Evolutionary conservation across 2,329 filamentous ascomycete species (phyloP).

Genomic region (Trematosphaeria pertusa): DNA sequence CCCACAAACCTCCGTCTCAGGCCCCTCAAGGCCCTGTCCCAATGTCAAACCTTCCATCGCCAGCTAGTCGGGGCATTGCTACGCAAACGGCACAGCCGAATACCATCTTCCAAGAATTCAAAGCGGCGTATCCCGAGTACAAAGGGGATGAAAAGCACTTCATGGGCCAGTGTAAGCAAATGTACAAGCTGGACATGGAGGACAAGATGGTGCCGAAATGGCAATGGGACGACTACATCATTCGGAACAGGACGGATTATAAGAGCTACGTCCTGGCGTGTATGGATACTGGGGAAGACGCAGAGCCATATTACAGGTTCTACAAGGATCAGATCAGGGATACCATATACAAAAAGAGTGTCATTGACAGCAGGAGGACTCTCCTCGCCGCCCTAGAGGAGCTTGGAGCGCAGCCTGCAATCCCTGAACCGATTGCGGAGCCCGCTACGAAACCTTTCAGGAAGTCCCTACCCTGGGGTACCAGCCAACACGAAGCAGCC

Average conservation of each 20-base stretch:
- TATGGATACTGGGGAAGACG: constrained; percentile 28
- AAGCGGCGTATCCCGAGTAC: constrained; percentile 45
- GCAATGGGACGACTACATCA: constrained; percentile 50
- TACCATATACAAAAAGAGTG: constrained; percentile 31
- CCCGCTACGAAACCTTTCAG: background rate
- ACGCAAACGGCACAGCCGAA: background rate
- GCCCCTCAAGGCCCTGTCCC: too few relatives aligned
- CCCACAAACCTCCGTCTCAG: too few relatives aligned
- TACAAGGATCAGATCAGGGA: constrained; percentile 43
- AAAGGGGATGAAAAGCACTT: constrained; percentile 42
- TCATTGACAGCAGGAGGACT: constrained; percentile 26
- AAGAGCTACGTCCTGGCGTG: constrained; percentile 31
- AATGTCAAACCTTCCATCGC: too few relatives aligned
- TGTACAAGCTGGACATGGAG: constrained; percentile 34
- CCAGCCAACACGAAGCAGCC: constrained; percentile 6
- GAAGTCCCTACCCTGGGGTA: constrained; percentile 4
- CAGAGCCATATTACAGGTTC: constrained; percentile 39
- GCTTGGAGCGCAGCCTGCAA: constrained; percentile 15
- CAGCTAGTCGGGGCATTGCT: too few relatives aligned
- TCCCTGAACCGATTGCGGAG: background rate
- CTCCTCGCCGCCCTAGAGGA: constrained; percentile 31
- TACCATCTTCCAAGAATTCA: constrained; percentile 37
- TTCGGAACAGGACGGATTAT: constrained; percentile 44
- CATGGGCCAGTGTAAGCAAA: constrained; percentile 33
- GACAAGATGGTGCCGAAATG: constrained; percentile 45